A percentile compares a stretch with the other conserved stretches of the same genome.
Conservation (phyloP, 2,329 filamentous ascomycete species). For the Colletotrichum paranaense region DNA sequence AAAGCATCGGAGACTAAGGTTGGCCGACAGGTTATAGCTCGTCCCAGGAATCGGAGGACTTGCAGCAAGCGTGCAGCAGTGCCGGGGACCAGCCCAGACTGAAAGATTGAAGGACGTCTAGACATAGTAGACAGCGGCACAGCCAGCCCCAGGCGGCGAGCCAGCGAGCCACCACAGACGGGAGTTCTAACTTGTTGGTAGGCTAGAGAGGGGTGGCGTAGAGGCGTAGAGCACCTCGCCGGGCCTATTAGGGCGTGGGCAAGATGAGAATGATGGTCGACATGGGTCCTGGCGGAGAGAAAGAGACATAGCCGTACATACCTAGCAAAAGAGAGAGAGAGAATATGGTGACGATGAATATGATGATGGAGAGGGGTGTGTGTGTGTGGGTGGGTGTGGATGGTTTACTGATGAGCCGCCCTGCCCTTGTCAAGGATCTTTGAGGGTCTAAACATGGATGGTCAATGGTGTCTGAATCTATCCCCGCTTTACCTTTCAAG, state of each 20-base stretch:
- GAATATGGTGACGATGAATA: not conserved
- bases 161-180: not conserved
- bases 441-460: constrained; percentile 12
- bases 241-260: not conserved
- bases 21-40: not conserved
- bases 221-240: not conserved
- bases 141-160: too few species aligned
- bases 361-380: too few species aligned
- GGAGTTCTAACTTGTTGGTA: not conserved
- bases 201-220: not conserved
- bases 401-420: not conserved
- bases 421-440: constrained; percentile 11
- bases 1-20: not conserved
- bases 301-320: not conserved
- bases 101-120: not conserved
- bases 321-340: not conserved
- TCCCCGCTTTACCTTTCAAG: constrained; percentile 33
- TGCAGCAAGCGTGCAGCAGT: not conserved
- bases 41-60: not conserved
- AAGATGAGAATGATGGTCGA: not conserved
- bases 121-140: too few species aligned
- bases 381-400: not conserved
- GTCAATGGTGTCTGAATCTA: constrained; percentile 4
- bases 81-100: not conserved
- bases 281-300: not conserved